Conservation (phyloP, 2,329 filamentous ascomycete genomes). For the Stemphylium beticola region DNA sequence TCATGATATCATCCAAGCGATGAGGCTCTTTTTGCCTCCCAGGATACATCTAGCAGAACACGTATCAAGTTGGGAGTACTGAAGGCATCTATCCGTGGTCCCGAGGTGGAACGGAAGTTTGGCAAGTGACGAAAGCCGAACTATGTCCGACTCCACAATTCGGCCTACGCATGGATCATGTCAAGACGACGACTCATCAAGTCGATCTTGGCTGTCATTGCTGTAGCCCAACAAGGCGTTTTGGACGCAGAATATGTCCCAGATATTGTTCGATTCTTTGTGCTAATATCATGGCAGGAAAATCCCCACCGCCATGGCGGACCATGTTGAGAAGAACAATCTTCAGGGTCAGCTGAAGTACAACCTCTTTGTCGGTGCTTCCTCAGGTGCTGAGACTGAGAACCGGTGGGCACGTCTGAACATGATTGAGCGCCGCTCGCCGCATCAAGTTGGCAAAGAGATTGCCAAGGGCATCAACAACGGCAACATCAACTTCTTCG, state of each 20-base stretch:
- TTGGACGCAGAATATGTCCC: neutral
- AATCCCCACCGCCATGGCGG: slow-evolving; percentile 81
- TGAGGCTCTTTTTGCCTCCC: neutral
- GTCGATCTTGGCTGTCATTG: neutral
- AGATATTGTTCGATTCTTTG: neutral
- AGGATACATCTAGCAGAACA: neutral
- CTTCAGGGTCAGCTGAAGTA: slow-evolving; percentile 86
- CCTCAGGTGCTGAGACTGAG: slow-evolving; percentile 86
- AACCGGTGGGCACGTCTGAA: slow-evolving; percentile 88
- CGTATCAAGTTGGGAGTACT: slow-evolving; percentile 8
- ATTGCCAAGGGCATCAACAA: slow-evolving; percentile 91
- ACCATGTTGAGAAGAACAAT: slow-evolving; percentile 83
- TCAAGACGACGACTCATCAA: neutral
- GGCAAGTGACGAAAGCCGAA: slow-evolving; percentile 27
- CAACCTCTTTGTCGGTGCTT: slow-evolving; percentile 87
- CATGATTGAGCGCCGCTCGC: slow-evolving; percentile 86
- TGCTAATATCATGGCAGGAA: slow-evolving; percentile 61
- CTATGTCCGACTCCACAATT: slow-evolving; percentile 28
- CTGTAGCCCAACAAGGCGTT: slow-evolving; percentile 11
- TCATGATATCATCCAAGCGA: neutral
- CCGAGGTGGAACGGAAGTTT: slow-evolving; percentile 41
- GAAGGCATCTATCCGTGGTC: slow-evolving; percentile 15
- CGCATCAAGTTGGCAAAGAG: slow-evolving; percentile 88
- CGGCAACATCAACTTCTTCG: slow-evolving; percentile 88
- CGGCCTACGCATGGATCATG: slow-evolving; percentile 14